Base-by-base conservation (phyloP, 208 protist species). In the Trypanosoma congolense region DNA sequence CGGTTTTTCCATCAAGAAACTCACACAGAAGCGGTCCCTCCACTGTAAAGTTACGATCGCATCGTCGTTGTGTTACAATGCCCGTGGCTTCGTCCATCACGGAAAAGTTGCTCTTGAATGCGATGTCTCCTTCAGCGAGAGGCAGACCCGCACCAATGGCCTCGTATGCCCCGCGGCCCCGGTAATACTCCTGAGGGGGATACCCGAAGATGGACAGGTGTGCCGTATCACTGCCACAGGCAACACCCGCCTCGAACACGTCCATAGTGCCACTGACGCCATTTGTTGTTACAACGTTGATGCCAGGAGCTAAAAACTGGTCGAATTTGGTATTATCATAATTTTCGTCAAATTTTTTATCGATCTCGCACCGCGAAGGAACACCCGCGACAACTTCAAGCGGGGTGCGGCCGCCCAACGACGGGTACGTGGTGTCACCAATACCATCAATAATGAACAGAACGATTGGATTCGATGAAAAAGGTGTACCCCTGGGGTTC, bases 371-470 rank as follows among this genome's bases (percentile, higher is more conserved):
- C 14, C 59, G 57, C 3, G 61, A 41, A 3, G 67, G 58, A 30
- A 80, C 65, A 19, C 77, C 77, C 2, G 74, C 61, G 26, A 88
- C 80, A 30, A 81, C 76, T 66, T 89, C 75, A 42, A 89, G 66
- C n/a, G 81, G 81, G 14, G 81, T 83, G 40, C 81, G 77, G 4
- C 58, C 22, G 24, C 73, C 72, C 16, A 89, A 59, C 61, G 81
- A 74, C 1, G 47, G 1, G 57, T 83, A 83, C 2, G 77, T 83
- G 55, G 65, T 77, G 53, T 89, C 81, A 28, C 77, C 81, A 19
- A 89, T 60, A 22, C 81, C 81, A 63, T 89, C 81, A 52, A 89
- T 83, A 54, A 89, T 85, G 58, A 89, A 83, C 4, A 89, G 59
- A 10, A 86, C 70, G 18, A 89, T 65, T 14, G 77, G 77, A 49